Percentiles rank a stretch among this genome's conserved stretches.
phyloP scores from a whole-genome alignment of 202 grass and related monocot species.

The Saccharum hybrid region DNA sequence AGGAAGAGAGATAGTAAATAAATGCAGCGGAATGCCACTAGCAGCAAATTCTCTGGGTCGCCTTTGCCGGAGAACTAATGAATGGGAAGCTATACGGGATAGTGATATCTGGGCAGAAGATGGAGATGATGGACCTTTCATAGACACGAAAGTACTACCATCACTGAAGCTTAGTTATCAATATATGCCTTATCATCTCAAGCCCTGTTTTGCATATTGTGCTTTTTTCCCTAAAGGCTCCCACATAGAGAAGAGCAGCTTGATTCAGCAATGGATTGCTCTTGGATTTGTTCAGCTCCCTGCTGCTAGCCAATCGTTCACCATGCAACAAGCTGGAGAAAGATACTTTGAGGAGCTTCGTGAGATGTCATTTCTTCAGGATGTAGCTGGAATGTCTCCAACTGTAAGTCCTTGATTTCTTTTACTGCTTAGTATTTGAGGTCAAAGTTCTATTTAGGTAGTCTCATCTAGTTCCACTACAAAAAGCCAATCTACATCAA shows the following conservation, averaged over 20 bases:
- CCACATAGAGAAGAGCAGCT: slow-evolving; percentile 30
- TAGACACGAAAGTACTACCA: slow-evolving; percentile 28
- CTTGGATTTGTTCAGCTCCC: slow-evolving; percentile 2
- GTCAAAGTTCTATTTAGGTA: neutral
- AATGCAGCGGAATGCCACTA: slow-evolving; percentile 48
- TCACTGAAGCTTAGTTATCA: slow-evolving; percentile 49
- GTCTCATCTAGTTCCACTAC: neutral
- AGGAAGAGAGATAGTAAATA: slow-evolving; percentile 38
- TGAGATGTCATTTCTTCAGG: neutral
- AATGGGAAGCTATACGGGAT: slow-evolving; percentile 1
- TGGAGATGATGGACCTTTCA: slow-evolving; percentile 3
- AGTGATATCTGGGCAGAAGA: slow-evolving; percentile 40
- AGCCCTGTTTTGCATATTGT: slow-evolving; percentile 45
- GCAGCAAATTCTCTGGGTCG: slow-evolving; percentile 39
- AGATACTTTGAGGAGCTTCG: neutral
- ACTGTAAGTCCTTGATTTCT: neutral
- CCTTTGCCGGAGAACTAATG: neutral
- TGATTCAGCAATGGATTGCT: slow-evolving; percentile 49
- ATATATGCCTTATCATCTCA: slow-evolving; percentile 40
- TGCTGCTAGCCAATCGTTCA: neutral
- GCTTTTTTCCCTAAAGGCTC: slow-evolving; percentile 42
- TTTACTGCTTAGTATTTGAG: neutral
- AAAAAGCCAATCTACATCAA: neutral
- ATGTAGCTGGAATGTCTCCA: neutral
- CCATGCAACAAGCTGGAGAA: neutral